Conservation (phyloP, 73 alveolate species). For the Tetrahymena borealis region DNA sequence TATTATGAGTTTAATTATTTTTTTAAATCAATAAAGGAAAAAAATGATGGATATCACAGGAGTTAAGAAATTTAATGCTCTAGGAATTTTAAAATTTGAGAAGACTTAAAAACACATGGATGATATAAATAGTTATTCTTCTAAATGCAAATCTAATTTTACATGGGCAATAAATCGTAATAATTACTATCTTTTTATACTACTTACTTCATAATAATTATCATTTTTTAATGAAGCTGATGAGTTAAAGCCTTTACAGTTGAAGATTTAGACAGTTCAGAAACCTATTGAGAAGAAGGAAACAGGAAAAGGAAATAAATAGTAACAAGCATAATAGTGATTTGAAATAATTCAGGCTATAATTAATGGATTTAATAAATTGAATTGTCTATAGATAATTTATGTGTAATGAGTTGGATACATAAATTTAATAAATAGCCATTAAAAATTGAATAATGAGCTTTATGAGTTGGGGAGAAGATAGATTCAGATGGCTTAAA, state of each 20-base stretch:
- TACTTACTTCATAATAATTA: background rate
- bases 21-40: background rate
- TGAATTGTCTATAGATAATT: no score
- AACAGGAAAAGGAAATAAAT: background rate
- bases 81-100: background rate
- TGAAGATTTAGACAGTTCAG: background rate
- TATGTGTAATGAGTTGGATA: no score
- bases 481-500: no score
- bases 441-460: no score
- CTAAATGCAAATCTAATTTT: background rate
- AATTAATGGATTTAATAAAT: background rate
- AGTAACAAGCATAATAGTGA: background rate
- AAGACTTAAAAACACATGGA: background rate
- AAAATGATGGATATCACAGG: background rate
- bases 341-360: background rate
- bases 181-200: background rate
- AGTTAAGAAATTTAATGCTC: background rate
- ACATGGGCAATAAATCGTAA: background rate
- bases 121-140: background rate
- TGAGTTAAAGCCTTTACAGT: background rate
- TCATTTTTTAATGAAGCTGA: background rate
- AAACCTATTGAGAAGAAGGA: background rate
- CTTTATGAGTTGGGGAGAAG: no score
- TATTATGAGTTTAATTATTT: no score
- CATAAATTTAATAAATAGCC: no score